These are phyloP conservation scores for Phytophthora sp. DNA, from an alignment of 352 stramenopile species.

Conservation along the genomic window DNA sequence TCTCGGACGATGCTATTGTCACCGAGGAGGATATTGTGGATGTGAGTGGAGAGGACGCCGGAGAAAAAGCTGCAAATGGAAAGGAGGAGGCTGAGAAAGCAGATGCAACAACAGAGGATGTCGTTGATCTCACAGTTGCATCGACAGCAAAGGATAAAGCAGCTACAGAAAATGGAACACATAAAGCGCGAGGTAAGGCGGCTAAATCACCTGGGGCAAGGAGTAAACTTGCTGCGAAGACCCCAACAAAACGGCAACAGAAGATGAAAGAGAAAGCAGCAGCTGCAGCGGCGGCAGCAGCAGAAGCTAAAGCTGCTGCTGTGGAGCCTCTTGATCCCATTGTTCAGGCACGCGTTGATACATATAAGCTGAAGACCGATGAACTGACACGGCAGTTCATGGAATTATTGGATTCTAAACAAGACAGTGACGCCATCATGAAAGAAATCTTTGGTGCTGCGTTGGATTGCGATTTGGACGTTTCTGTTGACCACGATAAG, in stretches of 20 bases:
- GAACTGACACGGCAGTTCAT: slow-evolving; percentile 62
- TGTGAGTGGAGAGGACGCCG: slow-evolving; percentile 9
- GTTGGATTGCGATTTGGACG: slow-evolving; percentile 57
- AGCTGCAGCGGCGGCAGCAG: slow-evolving; percentile 1
- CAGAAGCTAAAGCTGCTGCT: slow-evolving; percentile 13
- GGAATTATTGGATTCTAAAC: slow-evolving; percentile 34
- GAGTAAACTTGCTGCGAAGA: slow-evolving; percentile 8
- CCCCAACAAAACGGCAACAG: slow-evolving; percentile 29
- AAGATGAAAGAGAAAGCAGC: slow-evolving; percentile 36
- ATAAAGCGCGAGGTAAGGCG: slow-evolving; percentile 22
- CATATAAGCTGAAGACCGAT: slow-evolving; percentile 79
- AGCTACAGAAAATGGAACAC: slow-evolving; percentile 8
- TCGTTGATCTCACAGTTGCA: slow-evolving; percentile 30
- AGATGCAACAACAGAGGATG: slow-evolving; percentile 1
- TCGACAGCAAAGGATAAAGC: background rate
- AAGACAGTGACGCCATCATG: slow-evolving; percentile 42
- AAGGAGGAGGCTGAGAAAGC: background rate
- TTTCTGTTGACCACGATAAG: slow-evolving; percentile 24
- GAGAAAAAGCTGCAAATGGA: background rate
- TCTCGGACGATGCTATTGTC: slow-evolving; percentile 27
- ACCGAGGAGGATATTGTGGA: slow-evolving; percentile 21
- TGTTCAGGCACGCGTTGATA: slow-evolving; percentile 67
- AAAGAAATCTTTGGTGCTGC: slow-evolving; percentile 78
- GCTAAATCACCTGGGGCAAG: slow-evolving; percentile 3
- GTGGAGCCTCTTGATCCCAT: slow-evolving; percentile 56